These are phyloP conservation scores for Aspergillus egyptiacus DNA, from an alignment of 495 filamentous ascomycete genomes.

Conservation along the genomic window DNA sequence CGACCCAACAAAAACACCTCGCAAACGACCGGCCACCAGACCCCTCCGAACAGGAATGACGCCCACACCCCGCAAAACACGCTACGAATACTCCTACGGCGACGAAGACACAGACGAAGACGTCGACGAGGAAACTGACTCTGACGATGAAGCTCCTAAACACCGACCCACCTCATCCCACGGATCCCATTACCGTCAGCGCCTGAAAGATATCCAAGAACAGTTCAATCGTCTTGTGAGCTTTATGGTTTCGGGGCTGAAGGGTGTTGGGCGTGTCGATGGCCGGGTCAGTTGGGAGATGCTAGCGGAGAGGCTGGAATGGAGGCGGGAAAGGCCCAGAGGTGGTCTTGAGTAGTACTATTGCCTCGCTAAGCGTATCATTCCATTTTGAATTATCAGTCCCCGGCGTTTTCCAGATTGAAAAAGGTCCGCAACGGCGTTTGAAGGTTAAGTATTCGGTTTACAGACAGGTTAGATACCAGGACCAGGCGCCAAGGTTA, in stretches of 20 bases:
- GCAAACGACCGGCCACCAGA: constrained; percentile 4
- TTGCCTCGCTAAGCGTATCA: neutral
- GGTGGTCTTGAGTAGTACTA: neutral
- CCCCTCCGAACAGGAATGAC: neutral
- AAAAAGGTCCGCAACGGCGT: too few species aligned
- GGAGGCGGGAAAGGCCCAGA: constrained; percentile 20
- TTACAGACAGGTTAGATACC: too few species aligned
- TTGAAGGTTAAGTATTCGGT: too few species aligned
- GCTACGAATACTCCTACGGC: constrained; percentile 15
- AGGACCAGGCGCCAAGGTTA: too few species aligned
- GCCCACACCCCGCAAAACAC: constrained; percentile 5
- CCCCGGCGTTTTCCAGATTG: too few species aligned
- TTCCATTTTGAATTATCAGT: too few species aligned
- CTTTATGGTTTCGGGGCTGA: constrained; percentile 43
- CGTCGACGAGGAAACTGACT: neutral
- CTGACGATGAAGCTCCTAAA: constrained; percentile 20
- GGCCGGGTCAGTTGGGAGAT: constrained; percentile 46
- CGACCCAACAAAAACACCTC: constrained; percentile 14
- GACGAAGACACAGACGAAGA: constrained; percentile 22
- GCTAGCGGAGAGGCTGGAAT: constrained; percentile 42
- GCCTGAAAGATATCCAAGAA: constrained; percentile 31
- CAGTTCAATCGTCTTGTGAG: constrained; percentile 37
- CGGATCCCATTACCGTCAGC: constrained; percentile 25
- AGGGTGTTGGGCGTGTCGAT: constrained; percentile 41
- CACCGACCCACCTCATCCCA: constrained; percentile 13